phyloP scores from a whole-genome alignment of 352 stramenopile species.

The Globisporangium mamillatum region DNA sequence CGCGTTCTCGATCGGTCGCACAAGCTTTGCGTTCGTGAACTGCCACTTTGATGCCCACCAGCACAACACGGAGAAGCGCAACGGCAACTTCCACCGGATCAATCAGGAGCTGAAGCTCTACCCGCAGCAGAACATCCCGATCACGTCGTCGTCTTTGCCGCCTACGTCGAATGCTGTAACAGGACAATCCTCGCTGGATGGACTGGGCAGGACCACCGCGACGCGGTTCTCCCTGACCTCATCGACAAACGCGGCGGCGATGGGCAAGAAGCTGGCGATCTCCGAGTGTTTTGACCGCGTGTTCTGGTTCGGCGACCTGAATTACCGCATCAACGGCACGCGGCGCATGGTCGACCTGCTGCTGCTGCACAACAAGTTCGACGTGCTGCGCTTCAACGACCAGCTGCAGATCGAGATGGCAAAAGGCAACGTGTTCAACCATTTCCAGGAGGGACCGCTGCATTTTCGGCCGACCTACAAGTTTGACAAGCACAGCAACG shows the following conservation, averaged over 20 bases:
- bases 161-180: constrained; percentile 3
- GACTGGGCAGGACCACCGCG: constrained; percentile 26
- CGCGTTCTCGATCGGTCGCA: constrained; percentile 74
- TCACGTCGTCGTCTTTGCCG: neutral
- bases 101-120: constrained; percentile 67
- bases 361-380: constrained; percentile 67
- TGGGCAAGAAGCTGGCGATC: constrained; percentile 24
- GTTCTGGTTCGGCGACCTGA: constrained; percentile 94
- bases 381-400: constrained; percentile 87
- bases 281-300: constrained; percentile 84
- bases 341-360: constrained; percentile 85
- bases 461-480: constrained; percentile 95
- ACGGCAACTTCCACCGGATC: constrained; percentile 90
- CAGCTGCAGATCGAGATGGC: constrained; percentile 87
- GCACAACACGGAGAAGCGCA: constrained; percentile 79
- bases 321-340: constrained; percentile 92
- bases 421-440: constrained; percentile 77
- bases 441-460: constrained; percentile 90
- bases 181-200: constrained; percentile 18
- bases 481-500: constrained; percentile 90
- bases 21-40: constrained; percentile 91
- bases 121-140: neutral
- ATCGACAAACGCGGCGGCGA: neutral
- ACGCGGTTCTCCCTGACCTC: constrained; percentile 31
- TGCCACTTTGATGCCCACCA: constrained; percentile 95